phyloP scores from a whole-genome alignment of 176 grass and related monocot species.

The Oryza meridionalis region DNA sequence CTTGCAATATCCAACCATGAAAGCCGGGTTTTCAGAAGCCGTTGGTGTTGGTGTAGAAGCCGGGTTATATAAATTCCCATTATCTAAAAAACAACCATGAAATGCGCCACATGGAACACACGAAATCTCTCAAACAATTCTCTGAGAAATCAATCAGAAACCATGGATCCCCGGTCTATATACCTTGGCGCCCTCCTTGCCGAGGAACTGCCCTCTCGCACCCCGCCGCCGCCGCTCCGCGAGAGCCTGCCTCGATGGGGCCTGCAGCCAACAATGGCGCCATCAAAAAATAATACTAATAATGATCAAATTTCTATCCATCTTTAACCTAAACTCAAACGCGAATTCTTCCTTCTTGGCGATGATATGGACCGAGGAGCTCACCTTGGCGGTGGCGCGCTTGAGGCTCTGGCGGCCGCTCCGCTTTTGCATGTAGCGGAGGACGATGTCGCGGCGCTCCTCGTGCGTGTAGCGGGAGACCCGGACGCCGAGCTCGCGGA shows the following conservation, averaged over 20 bases:
- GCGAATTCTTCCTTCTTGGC: neutral
- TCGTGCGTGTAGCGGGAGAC: conserved; percentile 89
- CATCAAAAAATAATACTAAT: neutral
- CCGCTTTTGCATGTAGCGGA: conserved; percentile 97
- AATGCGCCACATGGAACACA: neutral
- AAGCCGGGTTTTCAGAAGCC: neutral
- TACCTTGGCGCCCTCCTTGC: conserved; percentile 84
- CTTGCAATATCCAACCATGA: conserved; percentile 2
- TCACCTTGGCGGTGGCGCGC: conserved; percentile 70
- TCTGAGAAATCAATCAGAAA: neutral
- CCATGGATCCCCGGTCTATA: neutral
- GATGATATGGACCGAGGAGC: neutral
- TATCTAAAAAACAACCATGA: neutral
- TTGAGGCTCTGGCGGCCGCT: conserved; percentile 70
- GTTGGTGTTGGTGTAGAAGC: too few relatives aligned
- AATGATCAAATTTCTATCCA: neutral
- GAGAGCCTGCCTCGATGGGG: conserved; percentile 80
- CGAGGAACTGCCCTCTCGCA: conserved; percentile 80
- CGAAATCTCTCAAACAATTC: neutral
- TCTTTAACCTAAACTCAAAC: neutral
- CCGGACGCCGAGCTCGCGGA: conserved; percentile 81
- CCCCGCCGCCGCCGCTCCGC: conserved; percentile 82
- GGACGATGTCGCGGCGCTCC: conserved; percentile 93
- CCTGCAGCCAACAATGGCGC: conserved; percentile 47
- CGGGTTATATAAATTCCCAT: too few relatives aligned